Percentiles rank a stretch among this genome's conserved stretches.
phyloP scores from a whole-genome alignment of 306 rosid species.

The Mucuna pruriens region DNA sequence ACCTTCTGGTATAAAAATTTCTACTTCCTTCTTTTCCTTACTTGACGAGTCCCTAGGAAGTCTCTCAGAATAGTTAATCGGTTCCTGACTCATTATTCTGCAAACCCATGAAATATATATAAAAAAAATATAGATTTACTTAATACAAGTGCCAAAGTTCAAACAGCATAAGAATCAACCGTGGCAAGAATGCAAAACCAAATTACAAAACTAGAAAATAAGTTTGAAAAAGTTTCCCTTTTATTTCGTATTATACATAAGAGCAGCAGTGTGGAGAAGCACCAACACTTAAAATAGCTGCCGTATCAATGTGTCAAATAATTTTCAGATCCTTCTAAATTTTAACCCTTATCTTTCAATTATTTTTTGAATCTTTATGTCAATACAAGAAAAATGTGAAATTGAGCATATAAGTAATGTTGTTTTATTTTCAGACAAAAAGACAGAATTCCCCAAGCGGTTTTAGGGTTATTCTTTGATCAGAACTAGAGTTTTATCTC shows the following conservation, averaged over 20 bases:
- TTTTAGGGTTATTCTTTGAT: neutral
- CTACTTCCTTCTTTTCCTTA: conserved; percentile 27
- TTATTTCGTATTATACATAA: neutral
- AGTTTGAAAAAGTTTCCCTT: neutral
- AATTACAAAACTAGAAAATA: neutral
- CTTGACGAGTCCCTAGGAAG: neutral
- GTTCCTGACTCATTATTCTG: conserved; percentile 65
- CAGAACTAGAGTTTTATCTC: neutral
- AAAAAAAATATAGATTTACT: neutral
- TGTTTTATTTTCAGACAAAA: neutral
- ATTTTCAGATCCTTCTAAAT: neutral
- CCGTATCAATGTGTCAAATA: neutral
- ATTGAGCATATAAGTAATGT: neutral
- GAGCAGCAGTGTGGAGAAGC: neutral
- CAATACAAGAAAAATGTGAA: neutral
- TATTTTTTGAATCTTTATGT: neutral
- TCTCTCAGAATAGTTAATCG: conserved; percentile 51
- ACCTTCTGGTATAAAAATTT: conserved; percentile 62
- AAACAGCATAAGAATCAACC: conserved; percentile 10
- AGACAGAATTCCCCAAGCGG: neutral
- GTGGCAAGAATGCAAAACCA: conserved; percentile 3
- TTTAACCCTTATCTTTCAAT: no score
- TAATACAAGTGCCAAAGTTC: conserved; percentile 1
- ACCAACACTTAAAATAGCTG: neutral
- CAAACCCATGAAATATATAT: conserved; percentile 18